phyloP scores from a whole-genome alignment of 305 asterid species.

The Fraxinus baroniana region DNA sequence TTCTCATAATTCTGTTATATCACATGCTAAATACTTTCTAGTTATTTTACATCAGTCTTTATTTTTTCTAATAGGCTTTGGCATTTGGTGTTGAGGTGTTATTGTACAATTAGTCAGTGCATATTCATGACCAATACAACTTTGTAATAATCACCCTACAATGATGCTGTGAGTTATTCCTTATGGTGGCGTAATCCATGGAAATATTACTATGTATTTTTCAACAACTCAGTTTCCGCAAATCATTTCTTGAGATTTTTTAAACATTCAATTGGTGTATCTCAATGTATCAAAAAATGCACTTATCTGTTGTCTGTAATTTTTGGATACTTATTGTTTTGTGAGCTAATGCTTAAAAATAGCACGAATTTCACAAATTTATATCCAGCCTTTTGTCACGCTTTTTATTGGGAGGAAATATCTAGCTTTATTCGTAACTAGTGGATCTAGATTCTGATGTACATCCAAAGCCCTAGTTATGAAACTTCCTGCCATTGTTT shows the following conservation, averaged over 20 bases:
- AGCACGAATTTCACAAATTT: not conserved
- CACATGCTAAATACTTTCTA: not conserved
- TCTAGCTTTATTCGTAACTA: not conserved
- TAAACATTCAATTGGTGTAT: not conserved
- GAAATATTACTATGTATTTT: slow-evolving; percentile 2
- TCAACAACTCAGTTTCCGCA: not conserved
- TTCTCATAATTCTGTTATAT: not conserved
- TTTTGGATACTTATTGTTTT: not conserved
- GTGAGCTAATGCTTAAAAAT: slow-evolving; percentile 11
- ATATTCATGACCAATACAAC: not conserved
- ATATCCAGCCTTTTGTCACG: not conserved
- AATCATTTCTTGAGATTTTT: not conserved
- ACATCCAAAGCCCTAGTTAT: not conserved
- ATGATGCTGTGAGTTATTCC: not conserved
- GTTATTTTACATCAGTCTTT: not conserved
- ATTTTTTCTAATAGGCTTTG: slow-evolving; percentile 8
- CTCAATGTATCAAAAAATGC: not conserved
- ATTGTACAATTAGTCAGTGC: not conserved
- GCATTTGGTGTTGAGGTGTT: slow-evolving; percentile 5
- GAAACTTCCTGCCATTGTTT: not conserved
- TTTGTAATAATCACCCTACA: not conserved
- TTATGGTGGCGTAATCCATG: slow-evolving; percentile 1
- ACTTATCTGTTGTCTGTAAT: not conserved
- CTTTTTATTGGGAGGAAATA: not conserved
- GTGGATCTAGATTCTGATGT: slow-evolving; percentile 9